Percentiles rank a stretch among this genome's conserved stretches.
These are phyloP conservation scores for Helotiales sp. DNA, from an alignment of 2,329 filamentous ascomycete genomes.

Conservation along the genomic window DNA sequence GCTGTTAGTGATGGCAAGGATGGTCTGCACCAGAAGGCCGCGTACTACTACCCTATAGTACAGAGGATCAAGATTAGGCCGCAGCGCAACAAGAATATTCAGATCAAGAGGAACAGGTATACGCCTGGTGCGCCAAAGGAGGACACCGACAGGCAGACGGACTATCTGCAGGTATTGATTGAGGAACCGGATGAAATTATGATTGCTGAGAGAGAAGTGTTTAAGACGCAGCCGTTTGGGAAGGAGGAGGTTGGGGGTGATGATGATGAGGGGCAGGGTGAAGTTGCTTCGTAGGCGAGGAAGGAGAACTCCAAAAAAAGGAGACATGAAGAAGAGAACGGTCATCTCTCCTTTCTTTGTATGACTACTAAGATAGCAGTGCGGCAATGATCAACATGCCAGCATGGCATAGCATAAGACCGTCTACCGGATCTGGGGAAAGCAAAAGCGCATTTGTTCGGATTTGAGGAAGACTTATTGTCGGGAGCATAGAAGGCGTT, in stretches of 20 bases:
- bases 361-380: no score
- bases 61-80: constrained; percentile 66
- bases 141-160: constrained; percentile 49
- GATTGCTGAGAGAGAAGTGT: constrained; percentile 56
- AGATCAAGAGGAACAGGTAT: constrained; percentile 45
- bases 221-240: constrained; percentile 47
- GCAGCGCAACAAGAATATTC: constrained; percentile 67
- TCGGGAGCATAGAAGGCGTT: no score
- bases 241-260: constrained; percentile 31
- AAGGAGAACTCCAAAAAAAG: not conserved
- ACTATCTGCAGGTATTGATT: constrained; percentile 60
- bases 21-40: constrained; percentile 58
- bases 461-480: no score
- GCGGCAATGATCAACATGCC: no score
- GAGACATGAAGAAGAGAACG: not conserved
- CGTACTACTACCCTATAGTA: constrained; percentile 72
- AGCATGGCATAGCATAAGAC: no score
- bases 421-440: no score
- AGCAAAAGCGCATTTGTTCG: no score
- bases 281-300: constrained; percentile 13
- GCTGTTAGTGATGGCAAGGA: constrained; percentile 60
- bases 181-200: constrained; percentile 61
- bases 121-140: constrained; percentile 43
- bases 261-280: constrained; percentile 20
- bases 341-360: no score